Conservation (phyloP, 139 green algal species). For the Chara braunii region DNA sequence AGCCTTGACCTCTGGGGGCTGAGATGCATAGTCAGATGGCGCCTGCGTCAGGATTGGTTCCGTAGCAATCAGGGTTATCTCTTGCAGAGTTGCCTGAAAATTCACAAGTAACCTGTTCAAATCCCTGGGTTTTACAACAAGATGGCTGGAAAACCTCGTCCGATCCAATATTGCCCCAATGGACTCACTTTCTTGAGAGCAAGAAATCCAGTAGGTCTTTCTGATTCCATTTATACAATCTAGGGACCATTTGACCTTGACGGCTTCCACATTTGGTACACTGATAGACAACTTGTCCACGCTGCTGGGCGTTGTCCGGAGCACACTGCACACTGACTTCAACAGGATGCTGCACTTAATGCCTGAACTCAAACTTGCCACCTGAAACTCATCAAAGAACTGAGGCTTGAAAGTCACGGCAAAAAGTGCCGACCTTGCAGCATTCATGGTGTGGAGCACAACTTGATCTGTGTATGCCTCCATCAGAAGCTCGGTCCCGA, state of each 20-base stretch:
- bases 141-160: constrained; percentile 11
- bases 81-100: constrained; percentile 27
- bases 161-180: constrained; percentile 28
- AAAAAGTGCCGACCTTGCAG: constrained; percentile 29
- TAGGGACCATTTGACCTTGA: constrained; percentile 23
- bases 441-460: constrained; percentile 25
- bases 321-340: constrained; percentile 24
- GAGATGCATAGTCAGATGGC: neutral
- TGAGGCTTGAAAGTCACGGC: constrained; percentile 22
- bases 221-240: constrained; percentile 28
- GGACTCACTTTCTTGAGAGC: constrained; percentile 25
- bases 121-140: constrained; percentile 26
- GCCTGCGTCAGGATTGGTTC: constrained; percentile 10
- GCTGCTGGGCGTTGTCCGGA: constrained; percentile 25
- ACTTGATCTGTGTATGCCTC: constrained; percentile 18
- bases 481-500: constrained; percentile 9
- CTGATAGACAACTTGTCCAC: constrained; percentile 27
- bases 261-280: constrained; percentile 8
- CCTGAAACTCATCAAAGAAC: constrained; percentile 34
- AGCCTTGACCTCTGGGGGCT: constrained; percentile 17
- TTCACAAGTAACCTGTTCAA: constrained; percentile 20
- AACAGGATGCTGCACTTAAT: constrained; percentile 21
- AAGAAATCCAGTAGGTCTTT: constrained; percentile 42
- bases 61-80: constrained; percentile 40
- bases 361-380: neutral